These are phyloP conservation scores for Coccomyxa sp. DNA, from an alignment of 139 green algal genomes.

Conservation along the genomic window DNA sequence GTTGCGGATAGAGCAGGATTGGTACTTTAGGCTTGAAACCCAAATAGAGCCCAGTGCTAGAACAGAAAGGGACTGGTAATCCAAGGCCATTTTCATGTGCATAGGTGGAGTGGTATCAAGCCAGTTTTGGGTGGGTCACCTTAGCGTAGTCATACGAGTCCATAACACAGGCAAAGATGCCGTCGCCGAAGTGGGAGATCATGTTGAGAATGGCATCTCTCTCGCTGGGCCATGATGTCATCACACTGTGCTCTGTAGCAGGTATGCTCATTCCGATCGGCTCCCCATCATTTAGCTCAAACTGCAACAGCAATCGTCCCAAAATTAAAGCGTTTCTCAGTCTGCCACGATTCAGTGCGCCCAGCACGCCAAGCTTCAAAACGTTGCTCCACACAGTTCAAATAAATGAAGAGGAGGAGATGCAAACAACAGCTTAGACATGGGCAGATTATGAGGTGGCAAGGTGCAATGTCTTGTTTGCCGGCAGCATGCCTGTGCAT, in stretches of 20 bases:
- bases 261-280: conserved; percentile 76
- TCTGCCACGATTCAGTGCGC: background rate
- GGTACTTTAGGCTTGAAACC: too few relatives aligned
- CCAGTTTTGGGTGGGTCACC: background rate
- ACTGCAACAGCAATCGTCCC: conserved; percentile 37
- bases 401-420: too few relatives aligned
- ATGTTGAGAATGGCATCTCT: conserved; percentile 79
- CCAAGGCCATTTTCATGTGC: too few relatives aligned
- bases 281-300: conserved; percentile 76
- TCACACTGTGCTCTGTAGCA: conserved; percentile 88
- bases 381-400: background rate
- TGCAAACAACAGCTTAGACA: too few relatives aligned
- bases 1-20: too few relatives aligned
- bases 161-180: conserved; percentile 82
- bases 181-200: conserved; percentile 77
- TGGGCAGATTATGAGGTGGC: too few relatives aligned
- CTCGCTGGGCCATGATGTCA: conserved; percentile 86
- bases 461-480: background rate
- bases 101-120: too few relatives aligned
- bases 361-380: background rate
- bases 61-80: too few relatives aligned
- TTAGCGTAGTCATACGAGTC: conserved; percentile 82
- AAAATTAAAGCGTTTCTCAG: too few relatives aligned
- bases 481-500: conserved; percentile 54
- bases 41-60: too few relatives aligned